Base-by-base conservation (phyloP, 352 stramenopile species). In the Pythium dissotocum region DNA sequence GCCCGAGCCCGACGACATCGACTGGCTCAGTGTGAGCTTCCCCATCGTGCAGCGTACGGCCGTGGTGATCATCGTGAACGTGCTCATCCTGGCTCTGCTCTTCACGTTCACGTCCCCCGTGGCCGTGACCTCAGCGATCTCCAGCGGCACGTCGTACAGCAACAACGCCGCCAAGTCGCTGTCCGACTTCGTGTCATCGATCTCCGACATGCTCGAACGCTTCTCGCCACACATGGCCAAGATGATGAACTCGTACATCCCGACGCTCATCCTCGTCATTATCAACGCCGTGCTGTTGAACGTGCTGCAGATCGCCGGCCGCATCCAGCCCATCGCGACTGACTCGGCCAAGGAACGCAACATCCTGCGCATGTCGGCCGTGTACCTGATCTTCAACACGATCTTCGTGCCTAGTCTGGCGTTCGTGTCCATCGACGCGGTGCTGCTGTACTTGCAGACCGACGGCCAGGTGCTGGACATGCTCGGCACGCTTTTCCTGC, bases 311-410 rank as follows among this genome's bases (percentile, higher is more conserved):
- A 83, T 87, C 64, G 87, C 87, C 4, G 87, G 87, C 2, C 87
- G 81, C 48, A 94, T 95, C 63, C 87, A 95, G 67, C 87, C 87
- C 13, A 90, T 93, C 63, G 82, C 85, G 21, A 94, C 87, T 0
- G 87, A 95, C 70, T 95, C 87, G 38, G 85, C 81, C 55, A 95
- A 95, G 56, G 87, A 95, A 58, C 77, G 87, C 48, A 81, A 90
- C 67, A 92, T 95, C 54, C 61, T 95, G 61, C 87, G 83, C 58
- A 91, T 82, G 9, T 88, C 85, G 30, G 78, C 82, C 16, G 79
- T 93, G 64, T 91, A 95, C 64, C 70, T 95, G 66, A 89, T 95
- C 58, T 95, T 95, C 56, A 95, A 94, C 80, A 95, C 87, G 52
- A 86, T 95, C 58, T 93, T 94, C 65, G 85, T 95, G 62, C 87